Conservation (phyloP, 805 yeast genomes). For the Candida schatavii region DNA sequence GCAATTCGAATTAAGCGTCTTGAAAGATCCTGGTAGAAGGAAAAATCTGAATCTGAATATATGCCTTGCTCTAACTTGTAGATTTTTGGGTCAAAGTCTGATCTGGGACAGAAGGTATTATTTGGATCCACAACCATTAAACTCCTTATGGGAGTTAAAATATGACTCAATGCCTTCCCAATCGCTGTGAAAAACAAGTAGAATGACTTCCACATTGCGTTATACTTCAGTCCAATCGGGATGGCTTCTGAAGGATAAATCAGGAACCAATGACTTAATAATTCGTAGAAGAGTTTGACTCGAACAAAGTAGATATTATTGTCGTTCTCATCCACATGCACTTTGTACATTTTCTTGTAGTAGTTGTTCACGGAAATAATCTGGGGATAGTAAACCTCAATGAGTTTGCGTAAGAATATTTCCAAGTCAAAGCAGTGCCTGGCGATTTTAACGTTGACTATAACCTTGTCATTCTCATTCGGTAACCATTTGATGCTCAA, state of each 20-base stretch:
- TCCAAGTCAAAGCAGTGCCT: slow-evolving; percentile 25
- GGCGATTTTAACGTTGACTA: slow-evolving; percentile 1
- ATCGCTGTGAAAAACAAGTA: slow-evolving; percentile 33
- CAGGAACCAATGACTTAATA: slow-evolving; percentile 34
- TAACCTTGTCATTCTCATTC: slow-evolving; percentile 1
- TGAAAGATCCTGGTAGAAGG: slow-evolving; percentile 19
- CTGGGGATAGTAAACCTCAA: slow-evolving; percentile 24
- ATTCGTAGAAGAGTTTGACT: slow-evolving; percentile 28
- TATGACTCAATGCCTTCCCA: slow-evolving; percentile 32
- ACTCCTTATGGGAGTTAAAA: slow-evolving; percentile 33
- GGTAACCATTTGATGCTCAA: slow-evolving; percentile 2
- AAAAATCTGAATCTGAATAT: slow-evolving; percentile 8
- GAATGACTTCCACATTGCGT: slow-evolving; percentile 31
- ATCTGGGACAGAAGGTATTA: slow-evolving; percentile 28
- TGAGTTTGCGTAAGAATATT: slow-evolving; percentile 24
- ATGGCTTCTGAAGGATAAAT: slow-evolving; percentile 31
- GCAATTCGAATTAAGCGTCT: slow-evolving; percentile 28
- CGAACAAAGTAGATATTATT: slow-evolving; percentile 23
- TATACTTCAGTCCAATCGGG: slow-evolving; percentile 23
- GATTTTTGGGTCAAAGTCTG: slow-evolving; percentile 23
- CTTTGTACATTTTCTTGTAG: slow-evolving; percentile 15
- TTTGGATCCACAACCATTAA: slow-evolving; percentile 34
- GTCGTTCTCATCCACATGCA: slow-evolving; percentile 12
- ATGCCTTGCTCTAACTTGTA: slow-evolving; percentile 14
- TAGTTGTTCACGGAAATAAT: slow-evolving; percentile 22